These are phyloP conservation scores for Auriculariales sp. DNA, from an alignment of 768 basidiomycete genomes.

Conservation along the genomic window DNA sequence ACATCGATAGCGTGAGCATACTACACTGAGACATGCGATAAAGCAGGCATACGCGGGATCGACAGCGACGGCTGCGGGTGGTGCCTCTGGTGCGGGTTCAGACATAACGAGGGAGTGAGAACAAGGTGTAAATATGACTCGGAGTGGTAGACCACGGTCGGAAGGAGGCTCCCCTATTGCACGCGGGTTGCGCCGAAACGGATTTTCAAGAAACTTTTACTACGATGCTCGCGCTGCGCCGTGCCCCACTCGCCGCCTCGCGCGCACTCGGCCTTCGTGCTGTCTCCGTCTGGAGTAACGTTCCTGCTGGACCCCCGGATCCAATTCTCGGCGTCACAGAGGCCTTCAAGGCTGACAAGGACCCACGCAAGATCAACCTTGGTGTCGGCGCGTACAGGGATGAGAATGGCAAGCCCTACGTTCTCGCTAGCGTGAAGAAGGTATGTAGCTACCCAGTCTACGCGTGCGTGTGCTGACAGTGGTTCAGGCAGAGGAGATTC, in stretches of 20 bases:
- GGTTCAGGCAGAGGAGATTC: conserved; percentile 57
- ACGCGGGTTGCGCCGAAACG: neutral
- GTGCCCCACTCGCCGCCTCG: conserved; percentile 18
- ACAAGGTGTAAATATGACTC: neutral
- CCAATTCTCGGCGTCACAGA: conserved; percentile 89
- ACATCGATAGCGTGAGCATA: too few species aligned
- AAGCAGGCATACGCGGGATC: too few species aligned
- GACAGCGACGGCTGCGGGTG: too few species aligned
- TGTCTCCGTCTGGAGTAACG: conserved; percentile 66
- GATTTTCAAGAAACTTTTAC: neutral
- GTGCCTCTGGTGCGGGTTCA: neutral
- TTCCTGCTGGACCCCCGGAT: conserved; percentile 82
- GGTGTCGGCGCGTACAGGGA: conserved; percentile 97
- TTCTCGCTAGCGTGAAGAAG: conserved; percentile 80
- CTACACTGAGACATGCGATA: too few species aligned
- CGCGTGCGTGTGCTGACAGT: conserved; percentile 1
- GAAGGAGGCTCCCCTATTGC: neutral
- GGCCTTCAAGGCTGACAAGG: conserved; percentile 91
- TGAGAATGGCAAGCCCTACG: conserved; percentile 86
- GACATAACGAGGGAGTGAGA: neutral
- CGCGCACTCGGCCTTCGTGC: conserved; percentile 19
- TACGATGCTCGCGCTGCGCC: conserved; percentile 5
- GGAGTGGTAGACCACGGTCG: neutral
- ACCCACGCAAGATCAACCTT: conserved; percentile 88
- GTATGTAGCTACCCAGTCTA: conserved; percentile 20